phyloP scores from a whole-genome alignment of 768 basidiomycete species.

The Auricularia sp. region DNA sequence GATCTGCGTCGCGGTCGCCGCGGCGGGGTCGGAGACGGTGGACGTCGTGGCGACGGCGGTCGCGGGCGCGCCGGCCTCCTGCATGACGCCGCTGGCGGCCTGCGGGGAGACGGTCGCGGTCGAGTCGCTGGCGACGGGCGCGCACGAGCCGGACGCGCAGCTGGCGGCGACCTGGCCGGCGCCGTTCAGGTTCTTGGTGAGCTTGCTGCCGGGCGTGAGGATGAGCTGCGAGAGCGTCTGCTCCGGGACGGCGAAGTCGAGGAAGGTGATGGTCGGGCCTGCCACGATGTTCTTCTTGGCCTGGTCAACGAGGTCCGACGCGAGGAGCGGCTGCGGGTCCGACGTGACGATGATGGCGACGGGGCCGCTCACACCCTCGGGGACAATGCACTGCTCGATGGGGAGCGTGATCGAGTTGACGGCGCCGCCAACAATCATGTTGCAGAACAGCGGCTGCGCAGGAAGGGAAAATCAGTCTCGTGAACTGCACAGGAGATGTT shows the following conservation, averaged over 20 bases:
- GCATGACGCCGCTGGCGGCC: constrained; percentile 11
- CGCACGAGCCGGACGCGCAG: constrained; percentile 36
- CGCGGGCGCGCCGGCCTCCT: constrained; percentile 6
- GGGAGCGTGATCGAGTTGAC: constrained; percentile 49
- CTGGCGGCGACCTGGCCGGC: not conserved
- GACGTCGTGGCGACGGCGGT: constrained; percentile 26
- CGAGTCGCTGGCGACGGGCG: constrained; percentile 12
- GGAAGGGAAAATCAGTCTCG: constrained; percentile 27
- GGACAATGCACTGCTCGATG: constrained; percentile 51
- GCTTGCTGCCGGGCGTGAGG: not conserved
- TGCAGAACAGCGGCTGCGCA: constrained; percentile 49
- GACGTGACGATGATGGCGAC: constrained; percentile 64
- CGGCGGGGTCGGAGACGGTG: constrained; percentile 14
- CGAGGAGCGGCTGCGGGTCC: constrained; percentile 49
- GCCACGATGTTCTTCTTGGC: constrained; percentile 43
- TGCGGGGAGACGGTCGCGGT: constrained; percentile 1
- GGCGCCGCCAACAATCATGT: constrained; percentile 62
- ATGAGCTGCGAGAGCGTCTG: constrained; percentile 4
- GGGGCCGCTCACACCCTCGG: constrained; percentile 58
- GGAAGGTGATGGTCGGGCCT: constrained; percentile 59
- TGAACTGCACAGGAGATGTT: not conserved
- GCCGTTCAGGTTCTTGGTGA: not conserved
- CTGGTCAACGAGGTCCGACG: constrained; percentile 49
- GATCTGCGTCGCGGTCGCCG: not conserved
- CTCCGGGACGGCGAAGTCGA: constrained; percentile 46